phyloP scores from a whole-genome alignment of 768 basidiomycete genomes.

The Macrocybe gigantea region DNA sequence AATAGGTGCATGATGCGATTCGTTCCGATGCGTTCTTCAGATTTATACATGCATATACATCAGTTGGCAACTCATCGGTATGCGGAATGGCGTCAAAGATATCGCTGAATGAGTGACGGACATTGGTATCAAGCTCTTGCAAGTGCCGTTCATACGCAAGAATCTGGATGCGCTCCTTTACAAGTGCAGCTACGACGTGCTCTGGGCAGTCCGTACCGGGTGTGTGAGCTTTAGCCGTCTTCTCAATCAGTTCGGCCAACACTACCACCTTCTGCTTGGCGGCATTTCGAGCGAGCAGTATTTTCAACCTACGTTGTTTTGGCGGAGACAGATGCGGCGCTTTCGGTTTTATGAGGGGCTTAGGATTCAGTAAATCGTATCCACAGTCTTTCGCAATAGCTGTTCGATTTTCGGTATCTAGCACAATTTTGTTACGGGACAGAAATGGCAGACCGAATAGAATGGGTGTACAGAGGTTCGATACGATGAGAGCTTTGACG shows the following conservation, averaged over 20 bases:
- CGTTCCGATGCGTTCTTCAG: slow-evolving; percentile 20
- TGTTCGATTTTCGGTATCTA: neutral
- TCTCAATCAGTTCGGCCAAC: too few species aligned
- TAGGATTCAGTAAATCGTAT: neutral
- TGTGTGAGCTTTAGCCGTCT: too few species aligned
- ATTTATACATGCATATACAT: slow-evolving; percentile 15
- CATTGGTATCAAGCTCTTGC: neutral
- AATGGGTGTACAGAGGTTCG: neutral
- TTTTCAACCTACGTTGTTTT: neutral
- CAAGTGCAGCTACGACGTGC: neutral
- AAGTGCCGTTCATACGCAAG: neutral
- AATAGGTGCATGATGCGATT: slow-evolving; percentile 19
- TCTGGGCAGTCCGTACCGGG: too few species aligned
- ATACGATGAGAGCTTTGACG: neutral
- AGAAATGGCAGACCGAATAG: slow-evolving; percentile 1
- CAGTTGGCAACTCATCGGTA: slow-evolving; percentile 14
- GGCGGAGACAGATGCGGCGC: neutral
- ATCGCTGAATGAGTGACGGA: slow-evolving; percentile 8
- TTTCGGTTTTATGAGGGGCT: neutral
- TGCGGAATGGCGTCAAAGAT: slow-evolving; percentile 24
- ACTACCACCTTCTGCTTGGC: too few species aligned
- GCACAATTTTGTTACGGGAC: neutral
- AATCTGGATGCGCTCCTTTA: neutral
- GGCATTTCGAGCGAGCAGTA: too few species aligned
- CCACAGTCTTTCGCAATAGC: neutral